Base-by-base conservation (phyloP, 1,284 basidiomycete species). In the Ustilago sp. region DNA sequence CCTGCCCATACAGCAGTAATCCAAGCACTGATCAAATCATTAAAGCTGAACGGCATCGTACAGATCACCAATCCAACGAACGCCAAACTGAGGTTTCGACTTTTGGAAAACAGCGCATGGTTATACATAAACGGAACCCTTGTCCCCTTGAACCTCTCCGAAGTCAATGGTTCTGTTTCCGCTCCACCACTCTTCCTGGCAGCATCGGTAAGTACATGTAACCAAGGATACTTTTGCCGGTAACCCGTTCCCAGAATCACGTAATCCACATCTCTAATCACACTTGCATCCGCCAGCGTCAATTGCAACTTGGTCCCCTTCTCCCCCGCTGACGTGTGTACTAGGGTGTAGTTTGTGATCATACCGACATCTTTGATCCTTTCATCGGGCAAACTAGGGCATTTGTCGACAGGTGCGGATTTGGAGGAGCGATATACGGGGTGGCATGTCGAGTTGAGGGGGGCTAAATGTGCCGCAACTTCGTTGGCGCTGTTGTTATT, bases 401-500 rank as follows among this genome's bases (percentile, higher is more conserved):
- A 83, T 53, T 78, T 73, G 9, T 62, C 64, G 7, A 69, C 59
- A 2, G 65, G 61, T 7, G 66, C 63, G 2, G 53, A 59, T 43
- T 76, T 77, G 19, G 62, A 45, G 45, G 69, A 68, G 19, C 71
- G 38, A 47, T 73, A 79, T 3, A 83, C 71, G 3, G 77, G 80
- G n/a, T 69, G 38, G 2, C 41, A 9, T 12, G 32, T 23, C 17
- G 74, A 63, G n/a, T 69, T 60, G 48, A 77, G 65, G 3, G 69
- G 63, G 0, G 80, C 82, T 3, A 84, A 55, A 51, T 84, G 82
- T 2, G 81, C 74, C 2, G 76, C 77, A 15, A 78, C 80, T 53
- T 84, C 82, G 48, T 84, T 84, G 11, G 79, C 68, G 36, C 61
- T 67, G 39, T 83, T 81, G 38, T 81, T 81, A 61, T 84, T 84